These are phyloP conservation scores for Annulohypoxylon bovei DNA, from an alignment of 495 filamentous ascomycete species.

Conservation along the genomic window DNA sequence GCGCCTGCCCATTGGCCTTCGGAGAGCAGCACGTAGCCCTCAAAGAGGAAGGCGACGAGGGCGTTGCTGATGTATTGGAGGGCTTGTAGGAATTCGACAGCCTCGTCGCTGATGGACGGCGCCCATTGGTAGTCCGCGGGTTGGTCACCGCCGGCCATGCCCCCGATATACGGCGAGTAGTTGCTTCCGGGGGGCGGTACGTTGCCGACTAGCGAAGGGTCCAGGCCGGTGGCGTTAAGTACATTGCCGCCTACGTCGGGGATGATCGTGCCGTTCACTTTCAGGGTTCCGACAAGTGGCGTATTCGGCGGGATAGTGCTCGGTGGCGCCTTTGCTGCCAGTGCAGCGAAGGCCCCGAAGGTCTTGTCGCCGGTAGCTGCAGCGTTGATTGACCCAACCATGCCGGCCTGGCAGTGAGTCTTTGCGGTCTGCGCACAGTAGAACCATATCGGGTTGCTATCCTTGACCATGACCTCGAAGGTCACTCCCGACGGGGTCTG, in stretches of 20 bases:
- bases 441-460: conserved; percentile 66
- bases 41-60: conserved; percentile 46
- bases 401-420: conserved; percentile 57
- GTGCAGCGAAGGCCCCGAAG: conserved; percentile 49
- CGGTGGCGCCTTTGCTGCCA: conserved; percentile 47
- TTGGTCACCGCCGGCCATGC: conserved; percentile 52
- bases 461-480: conserved; percentile 57
- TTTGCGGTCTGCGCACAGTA: conserved; percentile 63
- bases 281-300: conserved; percentile 49
- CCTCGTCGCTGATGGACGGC: conserved; percentile 39
- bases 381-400: conserved; percentile 57
- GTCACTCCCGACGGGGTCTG: conserved; percentile 46
- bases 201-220: conserved; percentile 26
- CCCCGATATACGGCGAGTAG: conserved; percentile 38
- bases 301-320: conserved; percentile 52
- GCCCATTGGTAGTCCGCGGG: conserved; percentile 52
- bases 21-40: conserved; percentile 42
- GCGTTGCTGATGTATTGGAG: conserved; percentile 50
- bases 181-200: conserved; percentile 39
- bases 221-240: conserved; percentile 34
- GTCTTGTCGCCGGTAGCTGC: conserved; percentile 47
- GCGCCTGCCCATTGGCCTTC: conserved; percentile 44
- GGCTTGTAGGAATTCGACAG: conserved; percentile 38
- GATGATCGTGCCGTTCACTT: conserved; percentile 49
- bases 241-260: conserved; percentile 41